Evolutionary conservation across 23 red algal species (phyloP), one percentile per base, ranked within the genome.

Genomic region (Gracilariopsis chorda): DNA sequence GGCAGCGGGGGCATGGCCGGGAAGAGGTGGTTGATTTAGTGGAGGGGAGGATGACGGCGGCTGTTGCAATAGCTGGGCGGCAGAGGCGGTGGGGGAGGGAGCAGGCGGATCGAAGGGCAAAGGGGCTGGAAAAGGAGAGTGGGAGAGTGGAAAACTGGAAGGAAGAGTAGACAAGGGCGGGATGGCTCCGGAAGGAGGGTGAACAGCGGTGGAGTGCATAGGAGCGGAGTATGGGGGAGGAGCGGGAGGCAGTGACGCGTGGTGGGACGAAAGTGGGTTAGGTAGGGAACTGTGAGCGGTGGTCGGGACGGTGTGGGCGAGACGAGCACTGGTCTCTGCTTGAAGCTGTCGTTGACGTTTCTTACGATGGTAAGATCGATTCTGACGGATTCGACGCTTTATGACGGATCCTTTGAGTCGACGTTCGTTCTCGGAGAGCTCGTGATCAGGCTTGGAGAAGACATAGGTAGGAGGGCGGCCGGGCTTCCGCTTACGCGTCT

Each of bases 401-500:
- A 89, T 85, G 48, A 98, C 88, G 58, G 86, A 80, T 9, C 76
- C 77, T 49, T 98, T 98, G 56, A 98, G 65, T 30, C 88, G 85
- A 19, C 95, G 88, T 69, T 98, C 95, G 42, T 90, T 84, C 34
- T 98, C 95, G 3, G 90, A 94, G 17, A 98, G 77, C 46, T 94
- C 95, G 28, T 65, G 71, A 47, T 98, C 95, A 3, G 95, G 92
- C 65, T 89, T 92, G 64, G 92, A 87, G 51, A 98, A 94, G n/a
- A 98, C 76, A 60, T 94, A 98, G 74, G 81, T 91, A 27, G 90
- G 84, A 17, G 95, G 95, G 57, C 95, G 91, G 45, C 95, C 95
- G 29, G 95, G 90, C 33, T 74, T 77, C 17, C 95, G 79, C 87
- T 86, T 93, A 34, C 24, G 76, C 35, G 39, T 42, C 48, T 35